Evolutionary conservation across 202 grass and related monocot genomes (phyloP).

Genomic region (Tripidium arundinaceum): DNA sequence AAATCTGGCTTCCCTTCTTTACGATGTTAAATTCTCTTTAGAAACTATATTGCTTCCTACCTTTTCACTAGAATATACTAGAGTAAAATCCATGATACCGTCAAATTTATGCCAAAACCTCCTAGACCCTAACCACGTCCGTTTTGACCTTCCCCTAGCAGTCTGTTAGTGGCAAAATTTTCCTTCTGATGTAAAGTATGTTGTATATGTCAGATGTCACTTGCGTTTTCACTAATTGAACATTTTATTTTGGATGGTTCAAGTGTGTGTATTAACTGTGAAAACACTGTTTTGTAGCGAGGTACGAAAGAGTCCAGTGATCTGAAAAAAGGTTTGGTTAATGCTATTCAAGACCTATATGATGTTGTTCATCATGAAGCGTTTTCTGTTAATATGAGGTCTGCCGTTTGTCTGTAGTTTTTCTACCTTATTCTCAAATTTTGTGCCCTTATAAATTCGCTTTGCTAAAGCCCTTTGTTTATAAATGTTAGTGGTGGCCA

Average conservation of each 20-base stretch:
- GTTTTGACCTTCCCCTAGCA: neutral
- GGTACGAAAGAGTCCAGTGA: constrained; percentile 41
- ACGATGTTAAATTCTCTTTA: neutral
- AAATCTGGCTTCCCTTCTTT: neutral
- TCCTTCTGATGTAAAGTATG: too few species aligned
- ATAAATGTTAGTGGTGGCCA: constrained; percentile 49
- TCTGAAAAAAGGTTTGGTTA: constrained; percentile 56
- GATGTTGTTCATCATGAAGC: constrained; percentile 75
- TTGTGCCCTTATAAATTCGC: constrained; percentile 15
- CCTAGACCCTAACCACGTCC: neutral
- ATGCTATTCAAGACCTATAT: constrained; percentile 75
- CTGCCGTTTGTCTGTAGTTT: constrained; percentile 30
- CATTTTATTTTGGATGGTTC: constrained; percentile 7
- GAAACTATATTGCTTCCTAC: neutral
- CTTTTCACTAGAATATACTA: neutral
- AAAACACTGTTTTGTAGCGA: constrained; percentile 40
- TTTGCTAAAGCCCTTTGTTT: constrained; percentile 21
- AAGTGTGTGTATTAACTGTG: neutral
- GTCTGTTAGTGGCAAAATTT: neutral
- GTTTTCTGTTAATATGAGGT: constrained; percentile 67
- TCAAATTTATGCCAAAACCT: constrained; percentile 5
- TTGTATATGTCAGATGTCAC: neutral
- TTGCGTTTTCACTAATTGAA: neutral
- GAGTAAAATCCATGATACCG: neutral
- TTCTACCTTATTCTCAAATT: constrained; percentile 1